phyloP scores from a whole-genome alignment of 164 flowering plant genomes.

The Berberis thunbergii region DNA sequence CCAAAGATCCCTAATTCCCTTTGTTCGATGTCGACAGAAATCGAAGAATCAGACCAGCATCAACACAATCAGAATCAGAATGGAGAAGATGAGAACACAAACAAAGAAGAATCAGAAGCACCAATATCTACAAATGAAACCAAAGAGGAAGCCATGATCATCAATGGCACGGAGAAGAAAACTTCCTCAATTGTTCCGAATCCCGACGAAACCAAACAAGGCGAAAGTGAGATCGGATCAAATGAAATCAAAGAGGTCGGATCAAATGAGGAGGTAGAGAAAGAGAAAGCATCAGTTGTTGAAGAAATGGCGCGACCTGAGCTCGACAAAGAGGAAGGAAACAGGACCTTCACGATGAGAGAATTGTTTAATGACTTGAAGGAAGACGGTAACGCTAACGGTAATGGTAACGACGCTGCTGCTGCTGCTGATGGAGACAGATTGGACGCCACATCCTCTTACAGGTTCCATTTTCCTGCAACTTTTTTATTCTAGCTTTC shows the following conservation, averaged over 20 bases:
- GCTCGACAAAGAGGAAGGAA: constrained; percentile 44
- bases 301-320: constrained; percentile 15
- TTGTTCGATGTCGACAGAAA: constrained; percentile 3
- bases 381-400: constrained; percentile 15
- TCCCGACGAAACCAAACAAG: constrained; percentile 44
- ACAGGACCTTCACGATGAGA: constrained; percentile 72
- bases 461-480: constrained; percentile 26
- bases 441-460: constrained; percentile 29
- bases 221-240: constrained; percentile 39
- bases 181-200: constrained; percentile 37
- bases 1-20: too few relatives aligned
- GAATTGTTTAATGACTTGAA: constrained; percentile 69
- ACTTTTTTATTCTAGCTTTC: too few relatives aligned
- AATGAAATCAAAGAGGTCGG: constrained; percentile 31
- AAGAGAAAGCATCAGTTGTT: constrained; percentile 11
- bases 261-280: constrained; percentile 12
- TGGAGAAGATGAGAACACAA: constrained; percentile 5
- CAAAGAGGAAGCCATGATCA: constrained; percentile 8
- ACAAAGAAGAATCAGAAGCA: too few relatives aligned
- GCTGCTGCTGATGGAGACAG: constrained; percentile 10
- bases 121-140: too few relatives aligned
- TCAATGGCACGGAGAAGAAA: constrained; percentile 37
- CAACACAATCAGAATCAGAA: background rate
- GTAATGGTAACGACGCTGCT: constrained; percentile 12
- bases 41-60: constrained; percentile 1